Conservation (phyloP, 2,329 filamentous ascomycete species). For the Byssothecium circinans region DNA sequence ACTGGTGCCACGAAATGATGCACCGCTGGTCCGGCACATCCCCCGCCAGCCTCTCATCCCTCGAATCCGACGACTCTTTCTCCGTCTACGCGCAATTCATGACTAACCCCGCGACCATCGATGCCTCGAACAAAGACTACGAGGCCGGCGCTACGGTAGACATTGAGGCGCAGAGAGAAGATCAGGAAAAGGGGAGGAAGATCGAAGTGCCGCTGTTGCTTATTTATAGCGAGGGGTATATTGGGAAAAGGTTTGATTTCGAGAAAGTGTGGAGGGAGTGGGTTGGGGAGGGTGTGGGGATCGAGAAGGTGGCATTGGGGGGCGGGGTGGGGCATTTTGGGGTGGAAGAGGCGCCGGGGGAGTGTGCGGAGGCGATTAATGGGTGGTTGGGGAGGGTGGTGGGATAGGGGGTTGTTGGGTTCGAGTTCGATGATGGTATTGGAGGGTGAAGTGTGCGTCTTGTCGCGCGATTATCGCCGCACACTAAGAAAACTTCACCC, state of each 20-base stretch:
- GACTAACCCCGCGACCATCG: conserved; percentile 47
- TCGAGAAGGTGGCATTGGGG: conserved; percentile 52
- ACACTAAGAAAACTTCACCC: too few relatives aligned
- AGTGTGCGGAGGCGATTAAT: conserved; percentile 47
- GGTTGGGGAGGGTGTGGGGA: conserved; percentile 50
- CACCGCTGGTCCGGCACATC: conserved; percentile 42
- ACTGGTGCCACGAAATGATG: conserved; percentile 41
- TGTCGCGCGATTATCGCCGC: too few relatives aligned
- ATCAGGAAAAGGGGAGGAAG: conserved; percentile 48
- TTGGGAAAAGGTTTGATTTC: conserved; percentile 55
- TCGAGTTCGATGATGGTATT: too few relatives aligned
- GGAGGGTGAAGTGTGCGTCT: too few relatives aligned
- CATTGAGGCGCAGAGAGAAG: conserved; percentile 53
- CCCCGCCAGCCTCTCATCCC: conserved; percentile 2
- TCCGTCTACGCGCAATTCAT: conserved; percentile 38
- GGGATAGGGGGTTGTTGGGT: background rate
- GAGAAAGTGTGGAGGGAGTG: conserved; percentile 54
- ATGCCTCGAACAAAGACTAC: conserved; percentile 60
- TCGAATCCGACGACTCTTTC: conserved; percentile 35
- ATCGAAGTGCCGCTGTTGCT: conserved; percentile 53
- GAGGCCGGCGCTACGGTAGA: conserved; percentile 57
- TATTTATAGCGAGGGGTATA: conserved; percentile 54
- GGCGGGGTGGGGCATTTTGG: conserved; percentile 60
- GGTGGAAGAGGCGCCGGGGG: conserved; percentile 56
- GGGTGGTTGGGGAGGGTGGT: conserved; percentile 26